These are phyloP conservation scores for Suillus bovinus DNA, from an alignment of 768 basidiomycete genomes.

Conservation along the genomic window DNA sequence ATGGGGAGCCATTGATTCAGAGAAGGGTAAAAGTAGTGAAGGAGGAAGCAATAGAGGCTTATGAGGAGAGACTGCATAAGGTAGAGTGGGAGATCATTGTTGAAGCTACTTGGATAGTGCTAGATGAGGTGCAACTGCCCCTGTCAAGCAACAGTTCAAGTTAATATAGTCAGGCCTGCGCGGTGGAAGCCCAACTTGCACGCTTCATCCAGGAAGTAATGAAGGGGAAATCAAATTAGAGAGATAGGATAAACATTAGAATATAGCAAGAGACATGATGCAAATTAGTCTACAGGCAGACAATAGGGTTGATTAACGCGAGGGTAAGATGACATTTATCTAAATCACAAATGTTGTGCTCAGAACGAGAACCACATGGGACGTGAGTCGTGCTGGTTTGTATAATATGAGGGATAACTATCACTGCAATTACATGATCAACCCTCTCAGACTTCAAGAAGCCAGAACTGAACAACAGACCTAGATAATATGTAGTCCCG, in stretches of 20 bases:
- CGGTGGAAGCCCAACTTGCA: not conserved
- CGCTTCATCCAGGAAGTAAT: not conserved
- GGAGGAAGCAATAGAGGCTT: conserved; percentile 70
- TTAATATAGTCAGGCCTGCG: not conserved
- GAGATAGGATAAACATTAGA: not conserved
- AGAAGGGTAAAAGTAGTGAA: conserved; percentile 70
- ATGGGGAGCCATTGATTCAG: conserved; percentile 85
- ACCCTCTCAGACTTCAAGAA: not conserved
- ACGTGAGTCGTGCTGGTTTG: conserved; percentile 11
- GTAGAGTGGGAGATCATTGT: too few species aligned
- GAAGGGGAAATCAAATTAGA: not conserved
- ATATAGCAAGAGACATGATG: not conserved
- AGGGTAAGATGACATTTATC: conserved; percentile 1
- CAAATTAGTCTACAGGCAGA: conserved; percentile 14
- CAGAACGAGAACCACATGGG: conserved; percentile 31
- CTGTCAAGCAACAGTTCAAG: too few species aligned
- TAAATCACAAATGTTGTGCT: conserved; percentile 7
- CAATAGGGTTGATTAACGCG: conserved; percentile 15
- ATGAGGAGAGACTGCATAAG: conserved; percentile 78
- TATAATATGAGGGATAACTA: conserved; percentile 17
- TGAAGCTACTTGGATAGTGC: too few species aligned
- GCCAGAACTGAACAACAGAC: too few species aligned
- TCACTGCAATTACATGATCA: conserved; percentile 18
- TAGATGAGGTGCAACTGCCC: too few species aligned
- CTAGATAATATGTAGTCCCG: not conserved